A percentile compares a stretch with the other conserved stretches of the same genome.
phyloP scores from a whole-genome alignment of 2,329 filamentous ascomycete species.

The Aspergillus hortae region DNA sequence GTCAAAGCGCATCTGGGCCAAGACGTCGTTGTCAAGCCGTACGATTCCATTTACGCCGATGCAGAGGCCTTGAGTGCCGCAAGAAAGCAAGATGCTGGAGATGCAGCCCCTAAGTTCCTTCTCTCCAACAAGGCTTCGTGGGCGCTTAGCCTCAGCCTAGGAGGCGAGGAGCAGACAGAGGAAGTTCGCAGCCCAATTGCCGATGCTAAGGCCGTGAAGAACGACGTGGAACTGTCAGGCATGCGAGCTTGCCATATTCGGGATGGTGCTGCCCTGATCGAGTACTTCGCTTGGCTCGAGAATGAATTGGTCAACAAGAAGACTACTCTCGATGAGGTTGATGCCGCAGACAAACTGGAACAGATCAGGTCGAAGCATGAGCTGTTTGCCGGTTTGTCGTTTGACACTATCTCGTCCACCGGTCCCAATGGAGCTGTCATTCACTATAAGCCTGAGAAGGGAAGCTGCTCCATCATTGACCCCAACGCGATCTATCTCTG shows the following conservation, averaged over 20 bases:
- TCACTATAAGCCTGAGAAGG: constrained; percentile 86
- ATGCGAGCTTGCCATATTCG: constrained; percentile 94
- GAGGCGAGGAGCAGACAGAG: constrained; percentile 80
- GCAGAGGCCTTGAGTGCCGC: constrained; percentile 61
- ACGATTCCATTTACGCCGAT: constrained; percentile 76
- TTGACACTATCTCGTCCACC: constrained; percentile 93
- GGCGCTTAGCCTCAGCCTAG: constrained; percentile 82
- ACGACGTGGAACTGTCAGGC: constrained; percentile 79
- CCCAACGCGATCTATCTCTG: constrained; percentile 86
- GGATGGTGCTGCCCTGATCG: constrained; percentile 83
- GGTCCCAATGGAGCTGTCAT: constrained; percentile 92
- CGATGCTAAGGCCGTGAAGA: constrained; percentile 93
- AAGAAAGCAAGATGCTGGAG: constrained; percentile 33
- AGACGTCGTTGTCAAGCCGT: constrained; percentile 73
- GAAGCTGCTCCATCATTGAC: constrained; percentile 78
- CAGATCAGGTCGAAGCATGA: constrained; percentile 56
- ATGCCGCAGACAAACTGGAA: constrained; percentile 88
- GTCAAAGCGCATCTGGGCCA: constrained; percentile 66
- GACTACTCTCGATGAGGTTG: constrained; percentile 75
- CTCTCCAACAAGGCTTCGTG: constrained; percentile 89
- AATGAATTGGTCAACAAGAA: constrained; percentile 75
- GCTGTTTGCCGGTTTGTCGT: constrained; percentile 84
- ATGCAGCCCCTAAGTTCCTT: constrained; percentile 63
- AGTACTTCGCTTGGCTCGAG: constrained; percentile 97
- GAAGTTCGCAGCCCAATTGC: constrained; percentile 82